Evolutionary conservation across 768 basidiomycete species (phyloP).

Genomic region (Phaffia tasmanica): DNA sequence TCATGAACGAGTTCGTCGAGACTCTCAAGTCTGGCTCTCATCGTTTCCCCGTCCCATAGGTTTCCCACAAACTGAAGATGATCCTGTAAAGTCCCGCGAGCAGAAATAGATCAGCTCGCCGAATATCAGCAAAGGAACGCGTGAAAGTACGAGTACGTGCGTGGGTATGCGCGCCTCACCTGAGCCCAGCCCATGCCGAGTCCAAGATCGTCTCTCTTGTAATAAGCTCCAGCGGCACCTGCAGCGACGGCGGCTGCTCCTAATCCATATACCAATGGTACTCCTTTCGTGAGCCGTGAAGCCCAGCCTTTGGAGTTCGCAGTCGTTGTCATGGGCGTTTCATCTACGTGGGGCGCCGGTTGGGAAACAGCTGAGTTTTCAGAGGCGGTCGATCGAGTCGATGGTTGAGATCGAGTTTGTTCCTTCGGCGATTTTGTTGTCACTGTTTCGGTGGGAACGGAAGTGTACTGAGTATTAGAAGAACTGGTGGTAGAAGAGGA

Average conservation of each 20-base stretch:
- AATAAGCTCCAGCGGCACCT: constrained; percentile 20
- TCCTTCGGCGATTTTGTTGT: too few species aligned
- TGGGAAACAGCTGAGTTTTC: not conserved
- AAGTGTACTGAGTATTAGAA: too few species aligned
- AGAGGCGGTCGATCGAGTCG: too few species aligned
- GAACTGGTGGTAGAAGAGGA: constrained; percentile 9
- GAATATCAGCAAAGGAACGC: not conserved
- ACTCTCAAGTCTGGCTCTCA: constrained; percentile 53
- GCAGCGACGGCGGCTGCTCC: constrained; percentile 24
- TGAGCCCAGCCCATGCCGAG: constrained; percentile 23
- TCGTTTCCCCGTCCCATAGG: constrained; percentile 63
- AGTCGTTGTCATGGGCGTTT: constrained; percentile 9
- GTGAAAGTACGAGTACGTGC: not conserved
- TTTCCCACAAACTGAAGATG: constrained; percentile 82
- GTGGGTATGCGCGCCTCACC: not conserved
- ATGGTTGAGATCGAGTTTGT: too few species aligned
- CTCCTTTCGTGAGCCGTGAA: constrained; percentile 7
- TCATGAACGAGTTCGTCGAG: constrained; percentile 53
- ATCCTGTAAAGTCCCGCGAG: constrained; percentile 39
- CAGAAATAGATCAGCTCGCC: too few species aligned
- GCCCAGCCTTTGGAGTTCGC: constrained; percentile 3
- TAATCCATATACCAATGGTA: constrained; percentile 17
- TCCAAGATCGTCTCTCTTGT: constrained; percentile 20
- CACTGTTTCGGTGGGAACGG: too few species aligned
- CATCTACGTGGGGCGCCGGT: constrained; percentile 7